Percentiles rank a stretch among this genome's conserved stretches.
These are phyloP conservation scores for Leccinum subrobustum DNA, from an alignment of 1,284 basidiomycete genomes.

Conservation along the genomic window DNA sequence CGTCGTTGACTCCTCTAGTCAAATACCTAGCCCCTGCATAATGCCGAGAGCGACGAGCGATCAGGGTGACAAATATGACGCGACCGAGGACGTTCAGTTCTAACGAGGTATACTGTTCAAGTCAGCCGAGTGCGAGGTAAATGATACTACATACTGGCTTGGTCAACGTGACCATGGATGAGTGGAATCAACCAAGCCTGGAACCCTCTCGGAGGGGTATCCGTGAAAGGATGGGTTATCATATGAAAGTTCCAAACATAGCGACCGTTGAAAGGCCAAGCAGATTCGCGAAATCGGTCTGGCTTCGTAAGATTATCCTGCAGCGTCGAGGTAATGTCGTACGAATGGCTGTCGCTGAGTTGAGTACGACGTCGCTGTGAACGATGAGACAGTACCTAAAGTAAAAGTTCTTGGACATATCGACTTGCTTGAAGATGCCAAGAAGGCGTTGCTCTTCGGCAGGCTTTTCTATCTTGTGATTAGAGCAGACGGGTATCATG, in stretches of 20 bases:
- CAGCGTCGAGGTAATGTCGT: constrained; percentile 93
- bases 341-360: constrained; percentile 72
- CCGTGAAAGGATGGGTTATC: constrained; percentile 65
- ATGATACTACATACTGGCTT: constrained; percentile 76
- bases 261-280: constrained; percentile 80
- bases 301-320: constrained; percentile 87
- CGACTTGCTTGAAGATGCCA: constrained; percentile 95
- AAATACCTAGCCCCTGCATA: constrained; percentile 96
- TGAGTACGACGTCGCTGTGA: constrained; percentile 4
- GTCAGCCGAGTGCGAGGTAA: background rate
- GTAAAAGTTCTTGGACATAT: constrained; percentile 98
- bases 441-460: constrained; percentile 85
- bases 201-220: constrained; percentile 24
- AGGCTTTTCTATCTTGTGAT: constrained; percentile 78
- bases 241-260: constrained; percentile 98
- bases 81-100: constrained; percentile 91
- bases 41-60: constrained; percentile 92
- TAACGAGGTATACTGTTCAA: constrained; percentile 34
- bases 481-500: constrained; percentile 72
- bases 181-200: constrained; percentile 87
- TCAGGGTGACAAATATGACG: constrained; percentile 90
- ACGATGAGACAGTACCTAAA: constrained; percentile 67
- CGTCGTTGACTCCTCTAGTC: constrained; percentile 92
- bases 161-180: constrained; percentile 96
- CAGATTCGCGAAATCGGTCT: constrained; percentile 40